phyloP scores from a whole-genome alignment of 179 eudicot genomes.

The Camellia oleifera region DNA sequence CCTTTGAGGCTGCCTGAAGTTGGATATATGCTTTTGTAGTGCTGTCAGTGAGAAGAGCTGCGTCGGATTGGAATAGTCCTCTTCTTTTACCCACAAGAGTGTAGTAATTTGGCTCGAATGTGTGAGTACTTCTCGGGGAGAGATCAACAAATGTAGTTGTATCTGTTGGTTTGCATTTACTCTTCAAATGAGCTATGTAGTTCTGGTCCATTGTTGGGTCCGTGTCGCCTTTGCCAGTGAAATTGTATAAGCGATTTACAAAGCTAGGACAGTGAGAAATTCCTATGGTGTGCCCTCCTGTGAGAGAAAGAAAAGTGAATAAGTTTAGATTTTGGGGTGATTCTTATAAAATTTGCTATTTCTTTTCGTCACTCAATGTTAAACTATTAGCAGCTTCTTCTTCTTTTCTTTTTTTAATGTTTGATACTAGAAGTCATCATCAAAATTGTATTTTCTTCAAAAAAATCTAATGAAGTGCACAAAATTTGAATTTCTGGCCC shows the following conservation, averaged over 20 bases:
- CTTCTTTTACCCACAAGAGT: constrained; percentile 33
- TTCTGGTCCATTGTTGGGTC: constrained; percentile 29
- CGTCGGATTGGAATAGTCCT: constrained; percentile 25
- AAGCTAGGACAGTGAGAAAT: constrained; percentile 32
- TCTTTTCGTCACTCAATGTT: too few relatives aligned
- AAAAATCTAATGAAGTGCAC: too few relatives aligned
- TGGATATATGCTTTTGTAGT: constrained; percentile 27
- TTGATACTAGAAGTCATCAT: too few relatives aligned
- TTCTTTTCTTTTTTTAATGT: too few relatives aligned
- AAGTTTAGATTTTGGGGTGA: too few relatives aligned
- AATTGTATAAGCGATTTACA: constrained; percentile 32
- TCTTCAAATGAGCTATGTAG: constrained; percentile 4
- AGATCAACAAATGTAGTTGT: constrained; percentile 28
- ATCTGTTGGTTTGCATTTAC: constrained; percentile 25
- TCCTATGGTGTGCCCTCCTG: constrained; percentile 49
- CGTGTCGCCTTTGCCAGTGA: constrained; percentile 37
- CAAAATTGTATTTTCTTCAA: too few relatives aligned
- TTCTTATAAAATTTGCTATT: too few relatives aligned
- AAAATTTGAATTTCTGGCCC: too few relatives aligned
- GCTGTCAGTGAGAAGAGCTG: constrained; percentile 8
- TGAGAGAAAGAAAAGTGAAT: too few relatives aligned
- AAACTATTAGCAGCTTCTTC: too few relatives aligned
- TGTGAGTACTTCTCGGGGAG: constrained; percentile 43
- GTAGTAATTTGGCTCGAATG: constrained; percentile 34
- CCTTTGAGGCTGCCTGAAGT: constrained; percentile 4